Conservation (phyloP, 148 eudicot species). For the Arctostaphylos glauca region DNA sequence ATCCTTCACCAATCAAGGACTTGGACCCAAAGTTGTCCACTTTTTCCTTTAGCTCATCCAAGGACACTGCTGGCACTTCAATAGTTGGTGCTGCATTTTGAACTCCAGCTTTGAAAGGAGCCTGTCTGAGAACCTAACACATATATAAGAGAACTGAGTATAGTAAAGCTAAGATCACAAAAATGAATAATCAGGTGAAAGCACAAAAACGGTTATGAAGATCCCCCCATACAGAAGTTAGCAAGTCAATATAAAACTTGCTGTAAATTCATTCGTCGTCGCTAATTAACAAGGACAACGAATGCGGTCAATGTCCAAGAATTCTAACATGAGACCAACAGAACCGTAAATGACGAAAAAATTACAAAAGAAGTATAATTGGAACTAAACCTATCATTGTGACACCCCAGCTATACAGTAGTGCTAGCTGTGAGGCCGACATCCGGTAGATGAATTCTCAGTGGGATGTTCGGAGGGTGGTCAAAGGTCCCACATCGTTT, state of each 20-base stretch:
- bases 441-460: too few species aligned
- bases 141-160: neutral
- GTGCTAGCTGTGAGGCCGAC: too few species aligned
- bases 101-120: slow-evolving; percentile 51
- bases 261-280: neutral
- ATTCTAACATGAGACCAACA: too few species aligned
- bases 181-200: neutral
- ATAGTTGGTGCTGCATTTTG: slow-evolving; percentile 55
- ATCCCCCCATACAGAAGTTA: neutral
- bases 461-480: too few species aligned
- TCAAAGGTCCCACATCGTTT: too few species aligned
- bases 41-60: slow-evolving; percentile 70
- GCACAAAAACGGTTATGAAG: neutral
- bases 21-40: slow-evolving; percentile 76
- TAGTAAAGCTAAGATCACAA: neutral
- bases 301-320: too few species aligned
- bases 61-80: slow-evolving; percentile 57
- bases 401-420: too few species aligned
- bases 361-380: too few species aligned
- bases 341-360: too few species aligned
- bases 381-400: too few species aligned
- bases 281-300: too few species aligned
- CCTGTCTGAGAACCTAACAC: slow-evolving; percentile 33
- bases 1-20: slow-evolving; percentile 86
- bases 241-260: neutral